Evolutionary conservation across 805 yeast genomes (phyloP).

Genomic region (Blastobotrys americana): DNA sequence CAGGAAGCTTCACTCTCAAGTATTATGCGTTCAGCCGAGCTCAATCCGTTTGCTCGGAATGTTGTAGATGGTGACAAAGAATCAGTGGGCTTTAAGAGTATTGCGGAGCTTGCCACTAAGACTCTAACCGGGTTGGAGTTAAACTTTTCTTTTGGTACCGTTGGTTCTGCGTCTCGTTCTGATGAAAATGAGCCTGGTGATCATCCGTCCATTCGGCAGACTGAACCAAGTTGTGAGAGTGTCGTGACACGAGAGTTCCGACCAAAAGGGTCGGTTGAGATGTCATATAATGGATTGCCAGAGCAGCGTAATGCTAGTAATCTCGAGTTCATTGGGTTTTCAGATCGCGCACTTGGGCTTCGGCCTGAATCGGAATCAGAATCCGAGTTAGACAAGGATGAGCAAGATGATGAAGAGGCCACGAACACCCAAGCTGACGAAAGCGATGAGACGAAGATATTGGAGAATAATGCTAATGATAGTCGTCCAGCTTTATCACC

Average conservation of each 20-base stretch:
- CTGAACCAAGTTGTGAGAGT: background rate
- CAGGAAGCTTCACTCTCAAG: background rate
- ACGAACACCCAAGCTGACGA: background rate
- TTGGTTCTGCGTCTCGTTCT: background rate
- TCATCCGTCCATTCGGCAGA: background rate
- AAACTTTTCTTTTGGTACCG: constrained; percentile 3
- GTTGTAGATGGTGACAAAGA: background rate
- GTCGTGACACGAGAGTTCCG: constrained; percentile 1
- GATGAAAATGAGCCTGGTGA: background rate
- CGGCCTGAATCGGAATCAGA: constrained; percentile 2
- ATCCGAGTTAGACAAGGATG: constrained; percentile 9
- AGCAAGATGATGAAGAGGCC: constrained; percentile 5
- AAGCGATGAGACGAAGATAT: background rate
- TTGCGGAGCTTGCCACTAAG: background rate
- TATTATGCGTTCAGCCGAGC: background rate
- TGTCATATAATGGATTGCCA: background rate
- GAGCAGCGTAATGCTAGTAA: background rate
- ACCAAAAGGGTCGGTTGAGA: background rate
- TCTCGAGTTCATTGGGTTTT: constrained; percentile 5
- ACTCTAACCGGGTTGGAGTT: background rate
- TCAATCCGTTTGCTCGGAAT: background rate
- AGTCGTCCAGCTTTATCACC: background rate
- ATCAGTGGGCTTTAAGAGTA: background rate
- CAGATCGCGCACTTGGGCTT: constrained; percentile 1
- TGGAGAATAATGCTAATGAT: background rate